phyloP scores from a whole-genome alignment of 495 filamentous ascomycete genomes.

The Astrocystis sublimbata region DNA sequence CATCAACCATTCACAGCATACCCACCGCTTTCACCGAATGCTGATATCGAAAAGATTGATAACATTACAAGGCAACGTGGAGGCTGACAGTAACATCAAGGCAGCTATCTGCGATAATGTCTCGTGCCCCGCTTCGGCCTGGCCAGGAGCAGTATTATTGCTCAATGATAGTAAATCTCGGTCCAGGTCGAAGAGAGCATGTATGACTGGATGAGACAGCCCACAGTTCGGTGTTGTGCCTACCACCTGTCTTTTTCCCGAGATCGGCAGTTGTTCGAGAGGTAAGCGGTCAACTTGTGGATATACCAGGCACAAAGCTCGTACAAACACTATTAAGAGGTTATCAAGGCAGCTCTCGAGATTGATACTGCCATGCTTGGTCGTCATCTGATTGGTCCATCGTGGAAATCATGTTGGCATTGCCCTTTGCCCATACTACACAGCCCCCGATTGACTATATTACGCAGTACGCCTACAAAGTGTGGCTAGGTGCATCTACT shows the following conservation, averaged over 20 bases:
- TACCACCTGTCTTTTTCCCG: too few species aligned
- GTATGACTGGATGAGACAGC: not conserved
- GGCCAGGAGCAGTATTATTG: not conserved
- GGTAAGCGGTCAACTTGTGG: not conserved
- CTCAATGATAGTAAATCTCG: not conserved
- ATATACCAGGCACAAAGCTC: not conserved
- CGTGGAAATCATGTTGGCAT: too few species aligned
- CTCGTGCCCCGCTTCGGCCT: not conserved
- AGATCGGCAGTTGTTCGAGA: constrained; percentile 6
- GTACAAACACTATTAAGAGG: not conserved
- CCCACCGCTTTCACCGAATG: not conserved
- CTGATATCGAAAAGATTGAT: not conserved
- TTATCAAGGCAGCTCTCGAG: too few species aligned
- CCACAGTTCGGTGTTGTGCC: too few species aligned
- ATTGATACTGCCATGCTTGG: not conserved
- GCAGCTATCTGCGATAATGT: not conserved
- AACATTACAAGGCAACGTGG: not conserved
- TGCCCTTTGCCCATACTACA: not conserved
- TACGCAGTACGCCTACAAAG: not conserved
- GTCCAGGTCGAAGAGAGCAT: too few species aligned
- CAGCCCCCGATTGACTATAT: constrained; percentile 10
- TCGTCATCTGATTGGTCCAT: not conserved
- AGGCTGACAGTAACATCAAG: constrained; percentile 1
- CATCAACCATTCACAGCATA: not conserved
- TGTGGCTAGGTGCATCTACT: constrained; percentile 12